phyloP scores from a whole-genome alignment of 192 early-diverging fungal species.

The Dissophora globulifera region DNA sequence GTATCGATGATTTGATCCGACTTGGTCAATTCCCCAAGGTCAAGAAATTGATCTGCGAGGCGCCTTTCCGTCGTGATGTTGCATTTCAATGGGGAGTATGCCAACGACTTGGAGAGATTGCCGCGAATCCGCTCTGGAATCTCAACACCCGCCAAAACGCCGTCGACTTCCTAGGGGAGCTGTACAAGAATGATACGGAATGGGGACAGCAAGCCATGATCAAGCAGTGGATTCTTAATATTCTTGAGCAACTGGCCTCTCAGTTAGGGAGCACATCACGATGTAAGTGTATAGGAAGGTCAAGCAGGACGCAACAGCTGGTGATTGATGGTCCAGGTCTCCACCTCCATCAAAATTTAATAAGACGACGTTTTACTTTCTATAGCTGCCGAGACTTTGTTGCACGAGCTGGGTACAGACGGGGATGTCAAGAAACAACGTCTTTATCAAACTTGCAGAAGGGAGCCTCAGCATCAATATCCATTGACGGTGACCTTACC shows the following conservation, averaged over 20 bases:
- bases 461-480: too few relatives aligned
- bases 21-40: background rate
- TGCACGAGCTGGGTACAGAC: too few relatives aligned
- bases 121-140: background rate
- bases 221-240: background rate
- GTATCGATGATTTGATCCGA: background rate
- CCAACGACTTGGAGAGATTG: background rate
- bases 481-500: too few relatives aligned
- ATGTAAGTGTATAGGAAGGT: too few relatives aligned
- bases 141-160: background rate
- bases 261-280: too few relatives aligned
- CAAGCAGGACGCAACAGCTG: too few relatives aligned
- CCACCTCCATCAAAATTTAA: too few relatives aligned
- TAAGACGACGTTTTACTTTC: too few relatives aligned
- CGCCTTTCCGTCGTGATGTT: background rate
- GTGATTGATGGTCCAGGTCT: too few relatives aligned
- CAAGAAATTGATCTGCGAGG: background rate
- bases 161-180: background rate
- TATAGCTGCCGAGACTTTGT: too few relatives aligned
- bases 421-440: too few relatives aligned
- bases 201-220: background rate
- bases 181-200: background rate
- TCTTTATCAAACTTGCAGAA: too few relatives aligned
- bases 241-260: constrained; percentile 6
- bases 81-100: constrained; percentile 5